These are phyloP conservation scores for Stagonosporopsis chrysanthemi DNA, from an alignment of 2,329 filamentous ascomycete genomes.

Conservation along the genomic window DNA sequence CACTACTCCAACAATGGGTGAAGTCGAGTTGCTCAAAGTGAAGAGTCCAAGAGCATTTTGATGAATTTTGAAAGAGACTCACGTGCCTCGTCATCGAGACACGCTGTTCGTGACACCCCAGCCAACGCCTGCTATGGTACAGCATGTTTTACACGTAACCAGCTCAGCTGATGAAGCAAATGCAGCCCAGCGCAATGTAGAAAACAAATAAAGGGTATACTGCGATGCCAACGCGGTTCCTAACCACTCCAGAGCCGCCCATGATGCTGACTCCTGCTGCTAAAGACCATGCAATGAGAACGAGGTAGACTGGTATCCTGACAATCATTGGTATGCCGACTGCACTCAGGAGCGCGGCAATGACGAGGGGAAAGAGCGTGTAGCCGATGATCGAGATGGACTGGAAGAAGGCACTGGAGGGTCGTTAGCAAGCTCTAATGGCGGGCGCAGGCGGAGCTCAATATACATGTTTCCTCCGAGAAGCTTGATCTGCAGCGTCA, in stretches of 20 bases:
- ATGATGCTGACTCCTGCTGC: constrained; percentile 96
- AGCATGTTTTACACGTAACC: constrained; percentile 9
- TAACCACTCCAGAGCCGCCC: constrained; percentile 92
- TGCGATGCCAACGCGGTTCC: constrained; percentile 90
- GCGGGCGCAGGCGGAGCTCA: neutral
- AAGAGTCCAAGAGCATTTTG: neutral
- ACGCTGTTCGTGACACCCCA: constrained; percentile 12
- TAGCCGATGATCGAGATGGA: constrained; percentile 98
- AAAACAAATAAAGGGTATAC: constrained; percentile 96
- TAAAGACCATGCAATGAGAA: constrained; percentile 89
- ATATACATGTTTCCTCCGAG: constrained; percentile 96
- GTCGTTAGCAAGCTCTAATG: constrained; percentile 35
- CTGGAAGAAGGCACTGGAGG: constrained; percentile 90
- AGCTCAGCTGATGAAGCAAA: constrained; percentile 90
- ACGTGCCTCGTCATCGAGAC: constrained; percentile 8
- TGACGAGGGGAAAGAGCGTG: constrained; percentile 94
- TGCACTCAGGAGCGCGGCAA: constrained; percentile 88
- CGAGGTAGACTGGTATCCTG: constrained; percentile 87
- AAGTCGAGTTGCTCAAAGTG: neutral
- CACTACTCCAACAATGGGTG: constrained; percentile 5
- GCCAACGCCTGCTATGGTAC: constrained; percentile 18
- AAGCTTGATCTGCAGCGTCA: constrained; percentile 97
- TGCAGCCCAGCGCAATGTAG: constrained; percentile 88
- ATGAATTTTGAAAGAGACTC: constrained; percentile 2
- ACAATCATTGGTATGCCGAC: constrained; percentile 79